These are phyloP conservation scores for Gnetum montanum DNA, from an alignment of 75 land plant species.

Conservation along the genomic window DNA sequence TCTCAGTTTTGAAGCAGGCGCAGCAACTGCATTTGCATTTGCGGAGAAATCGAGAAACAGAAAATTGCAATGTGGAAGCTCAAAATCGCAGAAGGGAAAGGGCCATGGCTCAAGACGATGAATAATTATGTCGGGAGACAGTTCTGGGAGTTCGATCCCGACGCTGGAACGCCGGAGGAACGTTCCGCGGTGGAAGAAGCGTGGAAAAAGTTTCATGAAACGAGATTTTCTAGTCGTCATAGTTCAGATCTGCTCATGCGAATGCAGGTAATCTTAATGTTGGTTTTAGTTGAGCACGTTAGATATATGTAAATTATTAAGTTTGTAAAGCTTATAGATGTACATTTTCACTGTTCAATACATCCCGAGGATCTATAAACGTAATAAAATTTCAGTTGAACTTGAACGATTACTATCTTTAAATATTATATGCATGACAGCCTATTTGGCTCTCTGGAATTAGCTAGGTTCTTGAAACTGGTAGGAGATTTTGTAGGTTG, in stretches of 20 bases:
- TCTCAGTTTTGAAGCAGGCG: too few species aligned
- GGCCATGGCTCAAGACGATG: constrained; percentile 46
- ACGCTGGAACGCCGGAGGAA: constrained; percentile 46
- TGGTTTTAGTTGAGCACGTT: too few species aligned
- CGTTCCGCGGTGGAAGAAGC: constrained; percentile 39
- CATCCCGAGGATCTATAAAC: too few species aligned
- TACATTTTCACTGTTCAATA: not conserved
- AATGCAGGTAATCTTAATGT: constrained; percentile 84
- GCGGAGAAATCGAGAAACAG: too few species aligned
- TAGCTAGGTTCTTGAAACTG: too few species aligned
- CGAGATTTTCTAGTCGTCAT: constrained; percentile 44
- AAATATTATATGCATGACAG: too few species aligned
- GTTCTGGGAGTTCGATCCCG: constrained; percentile 69
- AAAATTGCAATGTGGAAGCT: constrained; percentile 78
- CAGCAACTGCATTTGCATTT: too few species aligned
- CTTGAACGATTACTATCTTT: too few species aligned
- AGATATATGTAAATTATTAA: not conserved
- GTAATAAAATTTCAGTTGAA: too few species aligned
- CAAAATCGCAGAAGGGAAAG: constrained; percentile 46
- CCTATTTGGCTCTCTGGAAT: too few species aligned
- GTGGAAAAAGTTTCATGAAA: constrained; percentile 27
- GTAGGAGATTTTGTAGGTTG: too few species aligned
- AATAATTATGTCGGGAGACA: constrained; percentile 62
- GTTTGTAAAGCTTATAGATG: constrained; percentile 6
- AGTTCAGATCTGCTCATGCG: constrained; percentile 74